Base-by-base conservation (phyloP, 352 stramenopile species). In the Phytopythium boreale region DNA sequence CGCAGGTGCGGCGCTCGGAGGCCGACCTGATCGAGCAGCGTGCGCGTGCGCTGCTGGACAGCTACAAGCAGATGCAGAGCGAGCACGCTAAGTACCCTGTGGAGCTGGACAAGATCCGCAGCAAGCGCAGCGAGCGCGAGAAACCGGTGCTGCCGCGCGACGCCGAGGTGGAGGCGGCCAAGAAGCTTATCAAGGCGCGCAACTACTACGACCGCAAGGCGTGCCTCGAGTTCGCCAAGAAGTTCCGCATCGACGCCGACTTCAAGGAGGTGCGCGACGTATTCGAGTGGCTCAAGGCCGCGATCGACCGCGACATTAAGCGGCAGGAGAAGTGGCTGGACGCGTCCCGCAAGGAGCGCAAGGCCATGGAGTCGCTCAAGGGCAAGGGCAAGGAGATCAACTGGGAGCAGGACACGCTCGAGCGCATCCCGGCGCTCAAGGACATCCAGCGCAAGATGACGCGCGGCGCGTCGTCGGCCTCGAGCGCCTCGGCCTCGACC, bases 181-280 rank as follows among this genome's bases (percentile, higher is more conserved):
- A 91, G 68, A 79, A 76, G 55, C 68, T 95, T 20, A 84, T 95
- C 63, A 93, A 95, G 72, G 83, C 84, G 55, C 87, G 87, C 64
- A 95, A 95, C 76, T 95, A 93, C 80, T 95, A 95, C 77, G 87
- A 95, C 68, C 77, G 79, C 24, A 89, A 89, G 67, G 84, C 87
- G 24, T 95, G 87, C 63, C 71, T 69, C 12, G 87, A 95, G 39
- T 93, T 91, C 58, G 73, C 66, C 7, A 92, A 92, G 75, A 89
- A 89, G 66, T 95, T 93, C 69, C 89, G 90, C 68, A 60, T 89
- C n/a, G 82, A 92, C 29, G 66, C 75, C 52, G 84, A 95, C 15
- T 71, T 93, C 64, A 93, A 93, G 73, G 87, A 95, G 60, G 87
- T 92, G 57, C 87, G 87, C 50, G 83, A 93, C 34, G 80, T 93